Evolutionary conservation across 1,139 yeast species (phyloP).

Genomic region (Yarrowia galli): DNA sequence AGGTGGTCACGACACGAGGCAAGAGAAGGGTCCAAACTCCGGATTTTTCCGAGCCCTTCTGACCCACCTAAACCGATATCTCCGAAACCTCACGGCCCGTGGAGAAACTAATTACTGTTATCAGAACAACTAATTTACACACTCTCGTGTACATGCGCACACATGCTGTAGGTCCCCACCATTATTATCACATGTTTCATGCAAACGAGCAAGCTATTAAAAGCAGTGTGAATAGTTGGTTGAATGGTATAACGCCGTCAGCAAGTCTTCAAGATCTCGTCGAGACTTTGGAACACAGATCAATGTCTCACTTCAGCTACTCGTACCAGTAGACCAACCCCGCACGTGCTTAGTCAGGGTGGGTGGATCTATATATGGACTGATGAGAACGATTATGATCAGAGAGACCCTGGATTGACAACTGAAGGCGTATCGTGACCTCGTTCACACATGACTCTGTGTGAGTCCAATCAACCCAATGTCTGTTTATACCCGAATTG

Average conservation of each 20-base stretch:
- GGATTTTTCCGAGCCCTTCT: background rate
- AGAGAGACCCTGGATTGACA: no score
- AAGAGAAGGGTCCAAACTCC: background rate
- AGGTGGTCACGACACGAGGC: background rate
- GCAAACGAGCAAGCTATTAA: conserved; percentile 6
- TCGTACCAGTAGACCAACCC: no score
- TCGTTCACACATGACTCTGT: background rate
- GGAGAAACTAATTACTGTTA: no score
- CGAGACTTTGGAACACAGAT: background rate
- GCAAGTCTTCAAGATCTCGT: no score
- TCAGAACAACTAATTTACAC: no score
- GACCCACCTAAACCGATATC: background rate
- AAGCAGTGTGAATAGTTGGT: no score
- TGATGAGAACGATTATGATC: no score
- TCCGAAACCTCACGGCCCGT: background rate
- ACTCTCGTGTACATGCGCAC: background rate
- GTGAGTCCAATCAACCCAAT: no score
- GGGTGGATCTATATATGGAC: no score
- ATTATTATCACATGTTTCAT: conserved; percentile 23
- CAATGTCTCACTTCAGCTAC: background rate
- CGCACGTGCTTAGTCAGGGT: background rate
- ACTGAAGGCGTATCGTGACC: no score
- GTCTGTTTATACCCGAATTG: no score
- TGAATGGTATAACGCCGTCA: no score
- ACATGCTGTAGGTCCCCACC: conserved; percentile 10